phyloP scores from a whole-genome alignment of 352 stramenopile species.

The Phytophthora colocasiae region DNA sequence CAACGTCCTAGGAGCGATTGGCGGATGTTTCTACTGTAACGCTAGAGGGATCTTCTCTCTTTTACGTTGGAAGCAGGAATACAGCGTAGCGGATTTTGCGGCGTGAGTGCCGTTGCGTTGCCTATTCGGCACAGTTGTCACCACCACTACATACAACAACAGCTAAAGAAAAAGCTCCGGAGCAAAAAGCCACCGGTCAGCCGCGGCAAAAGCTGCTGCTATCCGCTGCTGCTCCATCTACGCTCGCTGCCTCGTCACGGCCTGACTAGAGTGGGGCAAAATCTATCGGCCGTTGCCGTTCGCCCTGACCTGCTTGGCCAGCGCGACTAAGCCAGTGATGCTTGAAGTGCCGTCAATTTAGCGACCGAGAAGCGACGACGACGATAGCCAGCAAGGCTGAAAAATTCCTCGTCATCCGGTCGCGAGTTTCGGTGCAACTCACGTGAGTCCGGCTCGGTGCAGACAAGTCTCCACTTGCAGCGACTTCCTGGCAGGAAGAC shows the following conservation, averaged over 20 bases:
- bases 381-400: constrained; percentile 23
- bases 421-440: constrained; percentile 36
- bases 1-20: constrained; percentile 12
- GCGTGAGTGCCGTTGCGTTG: constrained; percentile 22
- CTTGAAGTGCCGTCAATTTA: constrained; percentile 27
- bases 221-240: constrained; percentile 20
- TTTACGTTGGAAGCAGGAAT: constrained; percentile 5
- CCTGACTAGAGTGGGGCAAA: constrained; percentile 25
- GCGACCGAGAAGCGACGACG: constrained; percentile 11
- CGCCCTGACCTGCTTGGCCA: constrained; percentile 8
- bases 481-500: not conserved
- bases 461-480: constrained; percentile 22
- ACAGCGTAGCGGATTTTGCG: constrained; percentile 31
- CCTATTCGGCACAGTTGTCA: constrained; percentile 1
- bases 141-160: constrained; percentile 12
- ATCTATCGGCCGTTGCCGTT: not conserved
- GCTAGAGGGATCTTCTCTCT: constrained; percentile 32
- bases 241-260: constrained; percentile 30
- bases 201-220: constrained; percentile 8
- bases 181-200: constrained; percentile 2
- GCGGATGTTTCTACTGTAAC: constrained; percentile 18
- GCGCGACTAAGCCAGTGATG: constrained; percentile 23
- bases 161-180: constrained; percentile 4
- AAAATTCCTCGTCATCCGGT: constrained; percentile 44
- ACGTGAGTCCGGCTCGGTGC: constrained; percentile 14